Conservation (phyloP, 1,284 basidiomycete species). For the Tilletia walkeri region DNA sequence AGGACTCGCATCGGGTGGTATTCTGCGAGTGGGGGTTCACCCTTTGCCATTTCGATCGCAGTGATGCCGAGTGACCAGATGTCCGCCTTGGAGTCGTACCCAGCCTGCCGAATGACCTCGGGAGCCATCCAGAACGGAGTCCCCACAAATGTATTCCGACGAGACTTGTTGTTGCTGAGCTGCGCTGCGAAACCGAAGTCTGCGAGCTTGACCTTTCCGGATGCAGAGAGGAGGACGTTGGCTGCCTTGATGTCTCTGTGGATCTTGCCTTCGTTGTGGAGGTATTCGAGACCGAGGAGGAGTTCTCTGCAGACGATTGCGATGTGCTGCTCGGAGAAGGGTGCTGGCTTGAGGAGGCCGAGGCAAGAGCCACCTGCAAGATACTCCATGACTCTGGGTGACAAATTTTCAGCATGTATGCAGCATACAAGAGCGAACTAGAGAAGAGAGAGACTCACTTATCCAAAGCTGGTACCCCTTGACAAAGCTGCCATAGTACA, state of each 20-base stretch:
- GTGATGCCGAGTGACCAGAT: constrained; percentile 59
- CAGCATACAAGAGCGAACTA: background rate
- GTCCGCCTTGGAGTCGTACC: constrained; percentile 61
- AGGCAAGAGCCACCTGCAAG: constrained; percentile 96
- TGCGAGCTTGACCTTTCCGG: constrained; percentile 91
- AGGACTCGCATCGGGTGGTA: constrained; percentile 60
- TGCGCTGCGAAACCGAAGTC: constrained; percentile 96
- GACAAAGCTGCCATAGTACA: constrained; percentile 95
- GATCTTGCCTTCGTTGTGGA: constrained; percentile 90
- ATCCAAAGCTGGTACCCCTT: constrained; percentile 98
- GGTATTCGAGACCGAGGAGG: constrained; percentile 87
- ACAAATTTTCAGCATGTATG: constrained; percentile 2
- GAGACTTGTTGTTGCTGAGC: constrained; percentile 70
- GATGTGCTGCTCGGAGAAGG: constrained; percentile 86
- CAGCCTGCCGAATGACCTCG: constrained; percentile 93
- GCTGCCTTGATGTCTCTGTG: constrained; percentile 99
- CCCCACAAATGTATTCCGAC: constrained; percentile 84
- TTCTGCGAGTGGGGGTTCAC: constrained; percentile 59
- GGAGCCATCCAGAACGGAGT: constrained; percentile 99
- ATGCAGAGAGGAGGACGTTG: constrained; percentile 84
- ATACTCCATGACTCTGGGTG: constrained; percentile 82
- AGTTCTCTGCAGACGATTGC: constrained; percentile 91
- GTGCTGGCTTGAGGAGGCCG: constrained; percentile 85
- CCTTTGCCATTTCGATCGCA: constrained; percentile 59
- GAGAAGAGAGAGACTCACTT: constrained; percentile 34